Evolutionary conservation across 495 filamentous ascomycete genomes (phyloP), one percentile per base, ranked within the genome.

Genomic region (Pseudevernia furfuracea): DNA sequence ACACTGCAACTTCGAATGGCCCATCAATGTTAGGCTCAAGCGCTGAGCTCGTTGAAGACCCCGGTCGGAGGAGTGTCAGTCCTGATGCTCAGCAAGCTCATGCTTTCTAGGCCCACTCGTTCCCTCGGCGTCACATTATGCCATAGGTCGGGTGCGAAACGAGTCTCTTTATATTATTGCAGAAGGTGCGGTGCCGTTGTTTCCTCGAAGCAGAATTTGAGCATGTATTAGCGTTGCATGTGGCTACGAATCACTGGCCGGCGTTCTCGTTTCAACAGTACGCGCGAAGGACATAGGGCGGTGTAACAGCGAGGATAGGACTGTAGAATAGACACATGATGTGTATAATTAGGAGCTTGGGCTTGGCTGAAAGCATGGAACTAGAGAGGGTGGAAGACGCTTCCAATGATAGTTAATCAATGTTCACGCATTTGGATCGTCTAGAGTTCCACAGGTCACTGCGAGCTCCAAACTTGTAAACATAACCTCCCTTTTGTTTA

Each of bases 1-100:
- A 80, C 63, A 85, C 79, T 65, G 80, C 83, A 39, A 83, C 74
- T 66, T 76, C 77, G 38, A 78, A 85, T n/a, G 81, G 85, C 52
- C 79, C 80, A 1, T 75, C 77, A 5, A 74, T 81, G 30, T 69
- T 75, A 2, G 78, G 79, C n/a, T 81, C 79, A 41, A 72, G 75
- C 17, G 81, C 81, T 14, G 81, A 82, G 67, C 68, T 82, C 28
- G 78, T 82, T 17, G 73, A 72, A 60, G 67, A 64, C 49, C 38
- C 63, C 36, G 23, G 41, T 37, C 38, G 55, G 46, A 69, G 60
- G 39, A 74, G 71, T 21, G 58, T 71, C 53, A 71, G 69, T 57
- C 43, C 69, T 25, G 74, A 79, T 36, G 63, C 70, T 28, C 37
- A 43, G 36, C 41, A 52, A 30, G 12, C 57, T 30, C 62, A 59